Evolutionary conservation across 257 asterid genomes (phyloP), one percentile per base, ranked within the genome.

Genomic region (Fraxinus anomala): DNA sequence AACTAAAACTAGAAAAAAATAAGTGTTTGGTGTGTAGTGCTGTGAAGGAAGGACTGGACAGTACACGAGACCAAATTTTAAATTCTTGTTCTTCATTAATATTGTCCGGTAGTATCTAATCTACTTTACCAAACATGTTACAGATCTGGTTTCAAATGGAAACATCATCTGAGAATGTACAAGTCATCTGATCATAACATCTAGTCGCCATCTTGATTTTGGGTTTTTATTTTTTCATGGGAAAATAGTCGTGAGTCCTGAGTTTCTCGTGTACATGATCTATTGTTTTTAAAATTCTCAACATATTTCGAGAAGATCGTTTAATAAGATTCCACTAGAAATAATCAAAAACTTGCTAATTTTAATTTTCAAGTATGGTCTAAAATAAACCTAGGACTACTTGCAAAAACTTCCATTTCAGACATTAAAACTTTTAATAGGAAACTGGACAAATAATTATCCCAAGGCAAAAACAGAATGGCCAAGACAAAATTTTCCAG

Each of bases 161-260:
- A 63, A 63, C 10, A 31, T 10, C 33, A 63, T 63, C 69, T 23
- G 69, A 63, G 19, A 26, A 26, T 23, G 69, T 23, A 23, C 1
- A 3, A 21, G 36, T 26, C 34, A 11, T 63, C 33, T 63, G 33
- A 23, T 63, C 17, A 8, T 74, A 76, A 54, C n/a, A 76, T 72
- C 36, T 16, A 54, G 70, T 73, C 12, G 17, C 37, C 73, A 68
- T 70, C 76, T 51, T 5, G 30, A 10, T 63, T 42, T 65, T 76
- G 26, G 23, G 30, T 13, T 23, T 21, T 26, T 12, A 8, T 65
- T 76, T 30, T 12, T 34, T 33, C 12, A 68, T 75, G 51, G 28
- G 4, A 51, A 77, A 51, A 33, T 26, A 70, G 40, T 68, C 44
- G 6, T 16, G 23, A 4, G 34, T 49, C 16, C 67, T 0, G 31